phyloP scores from a whole-genome alignment of 2,329 filamentous ascomycete genomes.

The Fusarium poae region DNA sequence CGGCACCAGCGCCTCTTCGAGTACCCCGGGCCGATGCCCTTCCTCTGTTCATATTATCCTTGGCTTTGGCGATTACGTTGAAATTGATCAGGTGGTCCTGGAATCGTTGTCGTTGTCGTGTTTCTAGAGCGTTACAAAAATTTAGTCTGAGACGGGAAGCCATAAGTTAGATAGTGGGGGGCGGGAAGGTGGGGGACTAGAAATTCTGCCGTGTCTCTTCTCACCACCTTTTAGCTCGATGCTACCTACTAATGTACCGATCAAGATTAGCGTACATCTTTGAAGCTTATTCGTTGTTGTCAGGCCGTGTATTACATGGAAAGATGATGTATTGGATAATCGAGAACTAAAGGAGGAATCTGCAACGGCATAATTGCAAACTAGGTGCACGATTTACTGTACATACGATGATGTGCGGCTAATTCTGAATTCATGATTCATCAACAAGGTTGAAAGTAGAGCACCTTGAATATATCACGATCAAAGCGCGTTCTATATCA shows the following conservation, averaged over 20 bases:
- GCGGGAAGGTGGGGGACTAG: conserved; percentile 52
- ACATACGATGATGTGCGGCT: neutral
- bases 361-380: neutral
- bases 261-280: neutral
- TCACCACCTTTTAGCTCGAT: conserved; percentile 36
- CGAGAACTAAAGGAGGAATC: neutral
- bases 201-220: conserved; percentile 48
- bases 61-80: no score
- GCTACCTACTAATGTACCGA: no score
- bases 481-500: neutral
- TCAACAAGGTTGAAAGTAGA: neutral
- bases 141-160: conserved; percentile 42
- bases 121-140: conserved; percentile 47
- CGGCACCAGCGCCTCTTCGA: conserved; percentile 50
- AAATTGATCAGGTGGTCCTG: neutral
- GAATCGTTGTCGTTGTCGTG: neutral
- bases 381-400: neutral
- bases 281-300: neutral
- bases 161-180: conserved; percentile 42
- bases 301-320: neutral
- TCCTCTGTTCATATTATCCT: conserved; percentile 52
- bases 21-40: conserved; percentile 52
- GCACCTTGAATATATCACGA: neutral
- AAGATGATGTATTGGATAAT: neutral
- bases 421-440: neutral